Base-by-base conservation (phyloP, 768 basidiomycete species). In the Daedaleopsis sinensis region DNA sequence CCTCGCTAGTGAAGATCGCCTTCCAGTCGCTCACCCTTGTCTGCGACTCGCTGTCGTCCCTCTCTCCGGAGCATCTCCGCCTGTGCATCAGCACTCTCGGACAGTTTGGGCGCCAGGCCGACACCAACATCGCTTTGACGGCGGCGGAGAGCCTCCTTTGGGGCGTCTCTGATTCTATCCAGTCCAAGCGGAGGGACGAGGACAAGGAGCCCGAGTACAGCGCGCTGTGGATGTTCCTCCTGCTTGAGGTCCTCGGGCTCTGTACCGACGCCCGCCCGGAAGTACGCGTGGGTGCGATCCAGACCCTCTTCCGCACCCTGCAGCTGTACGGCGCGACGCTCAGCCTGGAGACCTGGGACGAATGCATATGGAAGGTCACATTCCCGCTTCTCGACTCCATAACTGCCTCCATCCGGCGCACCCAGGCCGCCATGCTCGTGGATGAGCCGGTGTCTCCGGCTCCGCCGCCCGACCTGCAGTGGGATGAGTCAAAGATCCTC, bases 121-220 rank as follows among this genome's bases (percentile, higher is more conserved):
- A 98, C 65, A 96, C 96, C 42, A 99, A 99, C 67, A 96, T 99
- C 58, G 93, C 95, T 1, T 77, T 99, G 57, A 96, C 96, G 1
- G 93, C 94, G 0, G 94, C 96, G 0, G 94, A 94, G 59, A 94
- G 93, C 55, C 76, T 98, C 3, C 79, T 99, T 5, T 98, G 96
- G 96, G 90, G 92, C 62, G 92, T 99, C 0, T 97, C 96, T 0
- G 96, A 99, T 71, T 91, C 93, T 1, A 93, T 98, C 38, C 94
- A 96, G 69, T 84, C 89, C 8, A 91, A 93, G 70, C 83, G 92
- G 21, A 88, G 88, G 65, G 82, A 81, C 47, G 74, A 68, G 42
- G 84, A 85, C 58, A 84, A 86, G 64, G 88, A 82, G 53, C 75
- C 86, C 0, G 85, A 88, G 65, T 94, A 93, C 68, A 93, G 88